Evolutionary conservation across 148 eudicot species (phyloP), one percentile per base, ranked within the genome.

Genomic region (Cornus kousa): DNA sequence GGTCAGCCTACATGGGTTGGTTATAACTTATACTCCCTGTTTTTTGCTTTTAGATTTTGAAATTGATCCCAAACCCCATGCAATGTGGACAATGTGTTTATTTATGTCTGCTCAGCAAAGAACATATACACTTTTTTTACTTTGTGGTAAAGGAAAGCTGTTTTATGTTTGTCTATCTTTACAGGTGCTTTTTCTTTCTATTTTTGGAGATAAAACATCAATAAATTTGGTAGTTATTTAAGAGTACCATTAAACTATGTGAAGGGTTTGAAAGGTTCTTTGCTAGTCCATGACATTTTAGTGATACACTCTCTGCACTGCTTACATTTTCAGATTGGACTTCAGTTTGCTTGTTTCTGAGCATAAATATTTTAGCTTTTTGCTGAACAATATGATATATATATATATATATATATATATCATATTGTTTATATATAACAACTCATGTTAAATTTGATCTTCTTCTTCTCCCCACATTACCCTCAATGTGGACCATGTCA

Each of bases 1-100:
- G 89, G 91, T 86, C 20, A 50, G 77, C 75, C 28, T 28, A 7
- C 23, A 11, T 59, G 24, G 39, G 35, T 75, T 37, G 28, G 33
- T 13, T 48, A 8, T 79, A 28, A 28, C 28, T 28, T 28, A 28
- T 28, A 37, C 48, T 62, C 7, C 23, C 31, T 68, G 37, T 31
- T 32, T 73, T 23, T 37, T 57, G 16, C 20, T 37, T 24, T 64
- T 43, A 67, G 23, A 77, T 32, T 28, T 17, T 16, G 50, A 68
- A 4, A 24, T 11, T 59, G 28, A 69, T 17, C 28, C 8, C 10
- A 6, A 43, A 3, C 1, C 10, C 48, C 48, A 17, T 40, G n/a
- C 76, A 24, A 62, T 62, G 23, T 9, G 19, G 73, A 70, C 24
- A 70, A 39, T 37, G 24, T 70, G 4, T 37, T 39, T 39, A 9